Percentiles rank a stretch among this genome's conserved stretches.
Evolutionary conservation across 208 protist genomes (phyloP).

Genomic region (Crithidia bombi): DNA sequence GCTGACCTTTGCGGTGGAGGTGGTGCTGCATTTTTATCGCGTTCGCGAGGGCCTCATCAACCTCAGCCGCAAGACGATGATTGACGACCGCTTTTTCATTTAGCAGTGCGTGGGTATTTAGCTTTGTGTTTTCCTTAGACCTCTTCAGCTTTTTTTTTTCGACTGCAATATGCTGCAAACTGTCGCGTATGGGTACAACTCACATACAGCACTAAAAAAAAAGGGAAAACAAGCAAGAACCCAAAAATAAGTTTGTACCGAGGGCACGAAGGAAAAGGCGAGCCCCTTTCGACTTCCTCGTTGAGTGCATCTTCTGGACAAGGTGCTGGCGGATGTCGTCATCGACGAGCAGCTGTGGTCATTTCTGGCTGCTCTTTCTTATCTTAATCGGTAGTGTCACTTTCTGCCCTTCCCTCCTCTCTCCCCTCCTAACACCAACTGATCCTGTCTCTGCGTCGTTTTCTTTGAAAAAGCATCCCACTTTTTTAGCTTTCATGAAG

Average conservation of each 20-base stretch:
- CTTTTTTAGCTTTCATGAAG: conserved; percentile 10
- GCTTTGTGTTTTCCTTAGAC: conserved; percentile 1
- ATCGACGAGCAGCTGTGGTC: neutral
- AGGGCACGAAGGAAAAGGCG: too few relatives aligned
- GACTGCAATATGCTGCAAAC: too few relatives aligned
- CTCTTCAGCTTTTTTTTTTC: neutral
- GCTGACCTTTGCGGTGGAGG: conserved; percentile 65
- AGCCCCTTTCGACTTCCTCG: too few relatives aligned
- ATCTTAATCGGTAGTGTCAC: neutral
- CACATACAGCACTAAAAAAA: too few relatives aligned
- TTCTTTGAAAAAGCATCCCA: too few relatives aligned
- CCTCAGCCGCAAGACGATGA: conserved; percentile 78
- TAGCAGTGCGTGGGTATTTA: conserved; percentile 10
- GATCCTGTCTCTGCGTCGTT: neutral
- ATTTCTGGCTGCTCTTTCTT: neutral
- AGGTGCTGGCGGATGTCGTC: too few relatives aligned
- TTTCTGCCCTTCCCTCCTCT: neutral
- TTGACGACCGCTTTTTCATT: conserved; percentile 83
- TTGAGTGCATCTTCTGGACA: neutral
- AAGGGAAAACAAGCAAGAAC: neutral
- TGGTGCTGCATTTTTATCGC: conserved; percentile 63
- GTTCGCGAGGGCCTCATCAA: conserved; percentile 65
- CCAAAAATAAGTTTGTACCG: too few relatives aligned
- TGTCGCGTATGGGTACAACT: too few relatives aligned
- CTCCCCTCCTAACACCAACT: neutral